These are phyloP conservation scores for Yamadazyma akitaensis DNA, from an alignment of 805 yeast species.

Conservation along the genomic window DNA sequence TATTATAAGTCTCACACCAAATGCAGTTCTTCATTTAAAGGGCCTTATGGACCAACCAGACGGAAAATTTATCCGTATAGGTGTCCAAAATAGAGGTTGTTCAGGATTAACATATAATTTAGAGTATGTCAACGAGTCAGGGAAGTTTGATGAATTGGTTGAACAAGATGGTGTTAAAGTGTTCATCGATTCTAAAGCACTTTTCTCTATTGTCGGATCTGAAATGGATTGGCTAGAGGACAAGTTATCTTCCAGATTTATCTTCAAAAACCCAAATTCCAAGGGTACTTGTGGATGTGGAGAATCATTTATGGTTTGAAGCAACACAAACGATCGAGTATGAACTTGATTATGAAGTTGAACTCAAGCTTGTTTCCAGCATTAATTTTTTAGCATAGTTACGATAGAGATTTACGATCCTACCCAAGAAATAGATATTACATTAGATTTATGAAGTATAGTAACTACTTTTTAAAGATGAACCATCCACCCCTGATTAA, in stretches of 20 bases:
- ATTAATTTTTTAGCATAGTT: constrained; percentile 1
- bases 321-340: background rate
- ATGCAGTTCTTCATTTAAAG: constrained; percentile 70
- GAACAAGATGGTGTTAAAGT: constrained; percentile 93
- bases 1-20: constrained; percentile 72
- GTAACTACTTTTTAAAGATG: no score
- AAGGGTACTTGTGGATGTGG: constrained; percentile 99
- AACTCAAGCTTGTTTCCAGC: background rate
- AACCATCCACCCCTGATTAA: no score
- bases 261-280: constrained; percentile 92
- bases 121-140: constrained; percentile 86
- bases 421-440: background rate
- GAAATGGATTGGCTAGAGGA: constrained; percentile 99
- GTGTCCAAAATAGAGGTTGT: constrained; percentile 95
- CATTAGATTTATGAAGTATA: background rate
- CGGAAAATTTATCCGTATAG: constrained; percentile 86
- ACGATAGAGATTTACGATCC: background rate
- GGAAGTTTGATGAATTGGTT: constrained; percentile 92
- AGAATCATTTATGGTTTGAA: constrained; percentile 91
- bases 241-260: constrained; percentile 81
- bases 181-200: constrained; percentile 90
- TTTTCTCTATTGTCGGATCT: constrained; percentile 92
- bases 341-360: background rate
- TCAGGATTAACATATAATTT: constrained; percentile 91
- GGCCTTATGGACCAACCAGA: constrained; percentile 72